Evolutionary conservation across 2,329 filamentous ascomycete species (phyloP), one percentile per base, ranked within the genome.

Genomic region (Fusarium chlamydosporum): DNA sequence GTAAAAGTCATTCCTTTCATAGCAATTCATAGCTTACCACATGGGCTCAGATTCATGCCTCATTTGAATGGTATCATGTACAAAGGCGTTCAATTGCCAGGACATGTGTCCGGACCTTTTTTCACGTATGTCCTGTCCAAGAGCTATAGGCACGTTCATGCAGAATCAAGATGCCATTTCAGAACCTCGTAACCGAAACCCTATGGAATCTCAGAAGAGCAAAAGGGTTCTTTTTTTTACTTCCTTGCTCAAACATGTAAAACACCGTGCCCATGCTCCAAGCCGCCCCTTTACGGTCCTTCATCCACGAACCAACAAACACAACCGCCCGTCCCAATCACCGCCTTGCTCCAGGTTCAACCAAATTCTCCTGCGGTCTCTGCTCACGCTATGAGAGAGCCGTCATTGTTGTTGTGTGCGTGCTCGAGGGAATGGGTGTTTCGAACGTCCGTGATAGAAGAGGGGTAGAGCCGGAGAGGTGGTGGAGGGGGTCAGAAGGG

Each of bases 191-290:
- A 67, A 68, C 72, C 70, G 72, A 75, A 75, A 75, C 74, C 75
- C 68, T 72, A 73, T 72, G 71, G 75, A 75, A 76, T 74, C 74
- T 74, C 71, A 69, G 68, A 72, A 76, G 72, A 73, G 68, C 66
- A 75, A 74, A 62, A 56, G 71, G 72, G 38, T 71, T 26, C 46
- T 65, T 60, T 70, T 71, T 72, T 68, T 65, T 53, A 65, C 61
- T 65, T 70, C 72, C 74, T 76, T 76, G 74, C 74, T 75, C 67
- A 74, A 75, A 76, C 74, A 76, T 75, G 74, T 75, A 76, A 76
- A 78, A 78, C 75, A 78, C 76, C 76, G 65, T 72, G 57, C 75
- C 76, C 75, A 77, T 78, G 76, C 76, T 77, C 75, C 76, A 73
- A 65, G 70, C 75, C 74, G 50, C 65, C 67, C 67, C 62, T 48